A percentile compares a stretch with the other conserved stretches of the same genome.
Conservation (phyloP, 805 yeast species). For the Candida silvicultrix region DNA sequence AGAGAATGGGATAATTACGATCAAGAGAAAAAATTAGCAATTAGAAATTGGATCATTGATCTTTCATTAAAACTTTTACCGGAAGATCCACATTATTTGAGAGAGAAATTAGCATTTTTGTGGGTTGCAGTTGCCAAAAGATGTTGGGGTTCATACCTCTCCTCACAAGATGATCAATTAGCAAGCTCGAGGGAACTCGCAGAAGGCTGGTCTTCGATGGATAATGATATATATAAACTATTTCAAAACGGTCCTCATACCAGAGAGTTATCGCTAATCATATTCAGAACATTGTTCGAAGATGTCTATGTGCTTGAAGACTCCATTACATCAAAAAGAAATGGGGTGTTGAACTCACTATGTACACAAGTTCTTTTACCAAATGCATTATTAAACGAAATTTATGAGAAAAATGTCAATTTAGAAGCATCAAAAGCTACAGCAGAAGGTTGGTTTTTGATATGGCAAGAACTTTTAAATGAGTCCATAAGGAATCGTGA, state of each 20-base stretch:
- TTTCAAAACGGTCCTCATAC: slow-evolving; percentile 65
- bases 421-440: slow-evolving; percentile 60
- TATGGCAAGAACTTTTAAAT: slow-evolving; percentile 58
- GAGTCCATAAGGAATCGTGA: slow-evolving; percentile 36
- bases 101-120: slow-evolving; percentile 80
- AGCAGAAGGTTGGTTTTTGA: slow-evolving; percentile 78
- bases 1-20: slow-evolving; percentile 48
- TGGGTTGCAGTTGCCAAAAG: slow-evolving; percentile 93
- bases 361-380: slow-evolving; percentile 83
- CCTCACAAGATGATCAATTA: slow-evolving; percentile 22
- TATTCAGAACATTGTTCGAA: slow-evolving; percentile 83
- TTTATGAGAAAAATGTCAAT: slow-evolving; percentile 63
- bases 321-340: slow-evolving; percentile 77
- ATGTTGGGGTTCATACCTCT: slow-evolving; percentile 78
- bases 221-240: slow-evolving; percentile 59
- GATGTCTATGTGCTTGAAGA: slow-evolving; percentile 91
- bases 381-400: slow-evolving; percentile 48
- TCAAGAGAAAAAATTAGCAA: slow-evolving; percentile 52
- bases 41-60: slow-evolving; percentile 82
- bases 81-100: slow-evolving; percentile 83
- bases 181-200: slow-evolving; percentile 42
- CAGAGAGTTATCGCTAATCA: slow-evolving; percentile 70
- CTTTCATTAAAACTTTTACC: slow-evolving; percentile 52
- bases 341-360: slow-evolving; percentile 69
- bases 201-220: slow-evolving; percentile 87